phyloP scores from a whole-genome alignment of 2,329 filamentous ascomycete species.

The Ophiostoma triangulosporum region DNA sequence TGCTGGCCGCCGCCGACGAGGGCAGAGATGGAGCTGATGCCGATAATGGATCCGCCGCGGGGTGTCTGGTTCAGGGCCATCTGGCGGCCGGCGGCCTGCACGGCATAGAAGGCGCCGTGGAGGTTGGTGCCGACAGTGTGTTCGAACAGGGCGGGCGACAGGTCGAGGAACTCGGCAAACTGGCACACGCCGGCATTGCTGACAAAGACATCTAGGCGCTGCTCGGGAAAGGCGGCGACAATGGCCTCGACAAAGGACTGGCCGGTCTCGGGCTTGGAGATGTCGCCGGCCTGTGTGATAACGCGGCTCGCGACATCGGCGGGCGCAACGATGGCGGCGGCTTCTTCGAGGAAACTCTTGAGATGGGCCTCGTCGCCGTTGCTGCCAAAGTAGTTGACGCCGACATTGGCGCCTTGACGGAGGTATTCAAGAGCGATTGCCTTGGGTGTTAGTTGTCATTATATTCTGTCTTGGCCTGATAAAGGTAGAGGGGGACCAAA shows the following conservation, averaged over 20 bases:
- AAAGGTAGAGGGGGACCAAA: too few relatives aligned
- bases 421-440: constrained; percentile 12
- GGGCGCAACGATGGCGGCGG: neutral
- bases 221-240: constrained; percentile 16
- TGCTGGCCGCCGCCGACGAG: constrained; percentile 53
- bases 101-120: constrained; percentile 75
- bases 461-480: too few relatives aligned
- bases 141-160: constrained; percentile 56
- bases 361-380: constrained; percentile 8
- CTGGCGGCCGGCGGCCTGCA: constrained; percentile 72
- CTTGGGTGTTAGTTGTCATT: neutral
- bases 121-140: constrained; percentile 69
- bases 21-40: constrained; percentile 33
- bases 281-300: constrained; percentile 7
- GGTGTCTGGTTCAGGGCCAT: constrained; percentile 54
- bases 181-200: constrained; percentile 81
- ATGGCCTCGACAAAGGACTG: constrained; percentile 5
- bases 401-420: constrained; percentile 11
- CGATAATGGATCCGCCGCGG: constrained; percentile 60
- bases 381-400: constrained; percentile 11
- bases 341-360: constrained; percentile 7
- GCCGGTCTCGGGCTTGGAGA: constrained; percentile 8
- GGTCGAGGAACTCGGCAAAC: constrained; percentile 73
- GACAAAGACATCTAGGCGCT: constrained; percentile 62
- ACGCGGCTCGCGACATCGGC: neutral